A percentile compares a stretch with the other conserved stretches of the same genome.
phyloP scores from a whole-genome alignment of 768 basidiomycete genomes.

The Brasilioporus rufonigricans region DNA sequence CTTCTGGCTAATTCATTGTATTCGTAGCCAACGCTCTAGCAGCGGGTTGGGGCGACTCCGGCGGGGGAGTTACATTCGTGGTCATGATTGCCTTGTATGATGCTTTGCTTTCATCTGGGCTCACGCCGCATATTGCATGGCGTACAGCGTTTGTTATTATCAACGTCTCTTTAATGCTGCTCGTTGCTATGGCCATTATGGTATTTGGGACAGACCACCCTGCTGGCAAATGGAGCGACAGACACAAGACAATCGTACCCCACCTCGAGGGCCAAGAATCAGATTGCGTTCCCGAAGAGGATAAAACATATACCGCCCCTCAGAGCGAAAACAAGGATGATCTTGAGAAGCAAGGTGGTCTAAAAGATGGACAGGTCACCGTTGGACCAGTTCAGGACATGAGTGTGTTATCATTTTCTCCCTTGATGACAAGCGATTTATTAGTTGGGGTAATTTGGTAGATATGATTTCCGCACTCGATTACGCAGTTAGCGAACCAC shows the following conservation, averaged over 20 bases:
- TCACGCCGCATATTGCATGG: no score
- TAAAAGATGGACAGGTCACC: slow-evolving; percentile 16
- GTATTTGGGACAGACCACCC: no score
- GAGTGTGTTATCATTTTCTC: neutral
- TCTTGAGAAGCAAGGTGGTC: slow-evolving; percentile 27
- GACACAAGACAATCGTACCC: neutral
- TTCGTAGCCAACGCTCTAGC: no score
- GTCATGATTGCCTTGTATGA: slow-evolving; percentile 36
- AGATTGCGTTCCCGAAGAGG: no score
- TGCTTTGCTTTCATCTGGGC: no score
- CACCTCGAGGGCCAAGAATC: neutral
- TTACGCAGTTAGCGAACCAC: slow-evolving; percentile 1
- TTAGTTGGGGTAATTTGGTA: neutral
- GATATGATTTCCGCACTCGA: slow-evolving; percentile 14
- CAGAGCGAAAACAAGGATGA: neutral
- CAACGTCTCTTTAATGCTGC: slow-evolving; percentile 52
- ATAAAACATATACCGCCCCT: slow-evolving; percentile 10
- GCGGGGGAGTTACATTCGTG: slow-evolving; percentile 3
- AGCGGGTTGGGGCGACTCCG: no score
- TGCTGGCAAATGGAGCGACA: no score
- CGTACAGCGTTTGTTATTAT: no score
- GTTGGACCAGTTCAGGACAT: neutral
- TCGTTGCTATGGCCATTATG: slow-evolving; percentile 31
- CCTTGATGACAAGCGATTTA: neutral
- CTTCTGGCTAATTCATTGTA: neutral